A percentile compares a stretch with the other conserved stretches of the same genome.
phyloP scores from a whole-genome alignment of 2,329 filamentous ascomycete genomes.

The Scolecobasidium constrictum region DNA sequence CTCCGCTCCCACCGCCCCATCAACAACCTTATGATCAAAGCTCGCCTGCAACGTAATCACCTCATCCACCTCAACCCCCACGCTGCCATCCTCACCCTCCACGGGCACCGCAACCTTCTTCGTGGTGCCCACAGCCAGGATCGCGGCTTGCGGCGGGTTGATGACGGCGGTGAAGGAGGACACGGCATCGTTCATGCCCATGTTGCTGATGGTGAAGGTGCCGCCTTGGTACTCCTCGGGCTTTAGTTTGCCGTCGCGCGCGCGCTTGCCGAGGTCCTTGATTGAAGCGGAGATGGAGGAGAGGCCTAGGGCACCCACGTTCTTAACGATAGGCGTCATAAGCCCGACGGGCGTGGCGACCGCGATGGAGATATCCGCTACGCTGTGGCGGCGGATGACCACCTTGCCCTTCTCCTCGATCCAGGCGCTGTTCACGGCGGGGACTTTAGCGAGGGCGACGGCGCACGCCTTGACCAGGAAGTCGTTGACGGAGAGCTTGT shows the following conservation, averaged over 20 bases:
- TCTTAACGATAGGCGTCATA: conserved; percentile 94
- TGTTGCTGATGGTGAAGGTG: conserved; percentile 98
- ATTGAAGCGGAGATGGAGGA: conserved; percentile 78
- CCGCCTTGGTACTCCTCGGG: conserved; percentile 98
- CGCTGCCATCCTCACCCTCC: conserved; percentile 69
- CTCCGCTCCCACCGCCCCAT: conserved; percentile 90
- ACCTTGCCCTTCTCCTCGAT: conserved; percentile 60
- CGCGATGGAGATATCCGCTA: conserved; percentile 88
- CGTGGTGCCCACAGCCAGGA: conserved; percentile 87
- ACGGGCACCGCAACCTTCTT: conserved; percentile 88
- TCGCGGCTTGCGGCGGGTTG: conserved; percentile 95
- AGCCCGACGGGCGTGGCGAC: conserved; percentile 87
- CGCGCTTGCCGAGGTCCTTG: conserved; percentile 95
- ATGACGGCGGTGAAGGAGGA: conserved; percentile 97
- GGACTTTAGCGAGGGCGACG: conserved; percentile 83
- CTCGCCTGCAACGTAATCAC: conserved; percentile 90
- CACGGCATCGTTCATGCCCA: conserved; percentile 97
- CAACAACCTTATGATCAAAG: conserved; percentile 98
- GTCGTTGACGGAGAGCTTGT: conserved; percentile 99
- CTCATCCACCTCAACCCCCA: conserved; percentile 78
- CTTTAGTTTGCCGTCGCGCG: conserved; percentile 95
- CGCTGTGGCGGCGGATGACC: conserved; percentile 85
- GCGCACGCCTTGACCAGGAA: conserved; percentile 96
- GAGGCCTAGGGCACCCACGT: conserved; percentile 76
- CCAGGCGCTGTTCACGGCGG: conserved; percentile 93